Base-by-base conservation (phyloP, 73 alveolate species). In the Paraurostyla sp. region DNA sequence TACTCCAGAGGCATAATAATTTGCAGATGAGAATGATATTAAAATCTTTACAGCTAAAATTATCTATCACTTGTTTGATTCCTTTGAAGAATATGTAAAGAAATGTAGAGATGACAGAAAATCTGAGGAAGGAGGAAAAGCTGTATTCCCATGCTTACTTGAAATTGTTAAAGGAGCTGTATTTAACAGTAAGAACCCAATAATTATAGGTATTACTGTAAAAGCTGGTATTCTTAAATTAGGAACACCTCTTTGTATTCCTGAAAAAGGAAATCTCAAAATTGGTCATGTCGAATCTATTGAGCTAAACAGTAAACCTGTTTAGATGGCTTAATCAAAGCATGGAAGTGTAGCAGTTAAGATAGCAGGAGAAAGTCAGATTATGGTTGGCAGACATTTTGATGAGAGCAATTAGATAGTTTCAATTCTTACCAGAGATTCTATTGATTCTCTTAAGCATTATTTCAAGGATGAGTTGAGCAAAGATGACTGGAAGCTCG, bases 1-100 rank as follows among this genome's bases (percentile, higher is more conserved):
- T 57, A 90, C 94, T 22, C 99, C 98, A 43, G 99, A 99, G 54
- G 99, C 99, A 0, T 93, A 92, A 84, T 93, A 97, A 92, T 98
- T 92, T 81, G 99, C 99, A 11, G 99, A 97, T 65, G 98, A 97
- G 68, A 94, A 95, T 87, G 98, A 97, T 3, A 99, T 99, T 52
- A 97, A 97, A 88, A 98, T 98, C 45, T 98, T 98, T 87, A 96
- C 98, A 4, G 99, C 99, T 58, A 97, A 98, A 88, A 98, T 99
- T 86, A 99, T 99, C 83, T 99, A 99, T 95, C 99, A 99, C 85
- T 93, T 99, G 93, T 97, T 95, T 57, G 99, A 97, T 89, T 88
- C 93, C 91, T 99, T 97, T 95, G 97, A 96, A 20, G 99, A 96
- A 43, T 97, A 94, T 87, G 97, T 96, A 38, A 91, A 97, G 73